phyloP scores from a whole-genome alignment of 768 basidiomycete genomes.

The Macrolepiota fuliginosa region DNA sequence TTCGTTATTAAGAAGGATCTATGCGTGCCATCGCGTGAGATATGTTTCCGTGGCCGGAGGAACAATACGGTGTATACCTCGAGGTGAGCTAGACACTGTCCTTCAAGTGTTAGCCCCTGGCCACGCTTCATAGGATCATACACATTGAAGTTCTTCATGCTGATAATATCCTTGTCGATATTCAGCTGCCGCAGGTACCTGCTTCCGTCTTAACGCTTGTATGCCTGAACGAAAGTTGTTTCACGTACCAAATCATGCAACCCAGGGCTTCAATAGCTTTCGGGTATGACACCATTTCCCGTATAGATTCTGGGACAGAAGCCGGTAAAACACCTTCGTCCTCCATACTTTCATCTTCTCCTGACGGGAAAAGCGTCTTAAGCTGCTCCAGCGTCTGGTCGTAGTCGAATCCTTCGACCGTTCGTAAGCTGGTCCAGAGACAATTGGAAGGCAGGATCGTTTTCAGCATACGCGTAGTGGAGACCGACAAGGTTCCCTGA shows the following conservation, averaged over 20 bases:
- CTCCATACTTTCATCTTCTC: conserved; percentile 40
- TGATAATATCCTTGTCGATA: conserved; percentile 92
- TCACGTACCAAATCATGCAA: conserved; percentile 80
- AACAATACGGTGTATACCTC: conserved; percentile 52
- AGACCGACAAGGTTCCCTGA: conserved; percentile 83
- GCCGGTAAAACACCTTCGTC: conserved; percentile 35
- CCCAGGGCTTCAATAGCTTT: conserved; percentile 85
- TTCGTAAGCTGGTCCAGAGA: conserved; percentile 84
- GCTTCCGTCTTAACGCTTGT: conserved; percentile 27
- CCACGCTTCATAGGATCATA: conserved; percentile 95
- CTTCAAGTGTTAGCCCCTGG: conserved; percentile 84
- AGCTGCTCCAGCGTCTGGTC: conserved; percentile 69
- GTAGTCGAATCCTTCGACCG: conserved; percentile 80
- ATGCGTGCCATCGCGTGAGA: not conserved
- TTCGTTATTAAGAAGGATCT: conserved; percentile 90
- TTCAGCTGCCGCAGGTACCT: conserved; percentile 89
- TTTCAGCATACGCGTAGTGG: conserved; percentile 82
- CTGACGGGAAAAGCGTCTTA: conserved; percentile 57
- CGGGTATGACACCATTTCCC: conserved; percentile 62
- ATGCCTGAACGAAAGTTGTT: not conserved
- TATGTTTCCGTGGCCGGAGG: not conserved
- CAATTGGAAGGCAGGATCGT: conserved; percentile 75
- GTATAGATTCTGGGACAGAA: conserved; percentile 69
- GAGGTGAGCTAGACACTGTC: conserved; percentile 92
- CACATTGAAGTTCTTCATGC: conserved; percentile 96